Evolutionary conservation across 2,329 filamentous ascomycete species (phyloP).

Genomic region (Thelonectria rubi): DNA sequence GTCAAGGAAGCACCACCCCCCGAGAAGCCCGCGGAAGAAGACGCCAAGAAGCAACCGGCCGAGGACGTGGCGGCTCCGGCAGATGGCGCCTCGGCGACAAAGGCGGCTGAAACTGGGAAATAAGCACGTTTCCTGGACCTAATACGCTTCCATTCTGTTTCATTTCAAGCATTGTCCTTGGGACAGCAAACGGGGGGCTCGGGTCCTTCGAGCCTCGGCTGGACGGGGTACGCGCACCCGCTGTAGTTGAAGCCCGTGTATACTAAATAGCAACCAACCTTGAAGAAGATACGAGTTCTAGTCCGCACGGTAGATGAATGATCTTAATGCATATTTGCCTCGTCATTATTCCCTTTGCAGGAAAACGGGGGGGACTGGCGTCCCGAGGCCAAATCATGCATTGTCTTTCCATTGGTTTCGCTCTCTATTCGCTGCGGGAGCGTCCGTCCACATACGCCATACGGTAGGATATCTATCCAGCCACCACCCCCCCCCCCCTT

Average conservation of each 20-base stretch:
- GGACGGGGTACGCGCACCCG: constrained; percentile 1
- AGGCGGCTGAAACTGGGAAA: constrained; percentile 26
- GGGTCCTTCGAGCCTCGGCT: neutral
- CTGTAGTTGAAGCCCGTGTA: constrained; percentile 20
- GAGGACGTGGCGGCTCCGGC: constrained; percentile 21
- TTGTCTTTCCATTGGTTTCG: neutral
- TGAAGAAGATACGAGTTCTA: constrained; percentile 14
- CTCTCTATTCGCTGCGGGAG: constrained; percentile 3
- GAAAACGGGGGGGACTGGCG: too few relatives aligned
- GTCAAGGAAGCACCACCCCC: constrained; percentile 1
- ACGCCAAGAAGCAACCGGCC: constrained; percentile 7
- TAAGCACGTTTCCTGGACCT: constrained; percentile 14
- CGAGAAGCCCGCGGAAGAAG: constrained; percentile 15
- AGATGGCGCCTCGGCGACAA: constrained; percentile 14
- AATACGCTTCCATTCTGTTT: constrained; percentile 19
- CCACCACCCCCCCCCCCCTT: too few relatives aligned
- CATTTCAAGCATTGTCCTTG: constrained; percentile 4
- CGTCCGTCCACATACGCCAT: neutral
- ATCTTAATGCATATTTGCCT: constrained; percentile 6
- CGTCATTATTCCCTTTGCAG: neutral
- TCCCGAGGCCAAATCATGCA: neutral
- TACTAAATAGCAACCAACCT: constrained; percentile 18
- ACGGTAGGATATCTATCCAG: constrained; percentile 10
- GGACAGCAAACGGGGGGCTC: neutral
- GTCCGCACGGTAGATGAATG: constrained; percentile 12